Evolutionary conservation across 768 basidiomycete species (phyloP).

Genomic region (Lentinula detonsa): DNA sequence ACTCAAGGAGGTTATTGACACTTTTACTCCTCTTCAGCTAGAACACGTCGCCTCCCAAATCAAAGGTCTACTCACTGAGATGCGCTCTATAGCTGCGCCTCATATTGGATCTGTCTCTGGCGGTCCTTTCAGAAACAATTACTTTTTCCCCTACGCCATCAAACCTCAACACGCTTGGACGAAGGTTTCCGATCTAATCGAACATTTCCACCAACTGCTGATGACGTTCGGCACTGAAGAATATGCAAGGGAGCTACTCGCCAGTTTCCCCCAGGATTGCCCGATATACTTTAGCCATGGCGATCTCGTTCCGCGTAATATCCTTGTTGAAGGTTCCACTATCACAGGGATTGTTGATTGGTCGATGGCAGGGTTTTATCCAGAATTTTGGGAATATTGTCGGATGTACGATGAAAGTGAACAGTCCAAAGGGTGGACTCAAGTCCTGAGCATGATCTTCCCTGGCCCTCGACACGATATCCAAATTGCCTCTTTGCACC

Average conservation of each 20-base stretch:
- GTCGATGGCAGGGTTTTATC: slow-evolving; percentile 11
- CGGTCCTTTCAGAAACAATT: slow-evolving; percentile 16
- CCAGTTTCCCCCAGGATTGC: slow-evolving; percentile 2
- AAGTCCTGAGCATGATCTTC: slow-evolving; percentile 4
- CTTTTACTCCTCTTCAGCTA: slow-evolving; percentile 15
- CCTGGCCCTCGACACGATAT: background rate
- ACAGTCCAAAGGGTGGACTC: background rate
- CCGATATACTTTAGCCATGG: slow-evolving; percentile 4
- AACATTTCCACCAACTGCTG: slow-evolving; percentile 15
- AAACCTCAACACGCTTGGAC: slow-evolving; percentile 10
- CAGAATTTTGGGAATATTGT: slow-evolving; percentile 11
- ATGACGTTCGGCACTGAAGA: slow-evolving; percentile 14
- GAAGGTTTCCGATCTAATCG: slow-evolving; percentile 14
- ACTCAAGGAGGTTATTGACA: slow-evolving; percentile 18
- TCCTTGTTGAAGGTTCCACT: slow-evolving; percentile 8
- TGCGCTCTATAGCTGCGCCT: slow-evolving; percentile 10
- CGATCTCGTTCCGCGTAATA: slow-evolving; percentile 9
- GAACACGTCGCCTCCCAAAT: slow-evolving; percentile 18
- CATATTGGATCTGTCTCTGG: slow-evolving; percentile 15
- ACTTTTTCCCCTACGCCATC: slow-evolving; percentile 7
- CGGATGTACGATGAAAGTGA: slow-evolving; percentile 4
- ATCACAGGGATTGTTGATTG: slow-evolving; percentile 13
- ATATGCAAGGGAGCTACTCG: slow-evolving; percentile 10
- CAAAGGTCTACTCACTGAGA: slow-evolving; percentile 11
- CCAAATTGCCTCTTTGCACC: background rate